Base-by-base conservation (phyloP, 2,329 filamentous ascomycete species). In the Alternaria incomplexa region DNA sequence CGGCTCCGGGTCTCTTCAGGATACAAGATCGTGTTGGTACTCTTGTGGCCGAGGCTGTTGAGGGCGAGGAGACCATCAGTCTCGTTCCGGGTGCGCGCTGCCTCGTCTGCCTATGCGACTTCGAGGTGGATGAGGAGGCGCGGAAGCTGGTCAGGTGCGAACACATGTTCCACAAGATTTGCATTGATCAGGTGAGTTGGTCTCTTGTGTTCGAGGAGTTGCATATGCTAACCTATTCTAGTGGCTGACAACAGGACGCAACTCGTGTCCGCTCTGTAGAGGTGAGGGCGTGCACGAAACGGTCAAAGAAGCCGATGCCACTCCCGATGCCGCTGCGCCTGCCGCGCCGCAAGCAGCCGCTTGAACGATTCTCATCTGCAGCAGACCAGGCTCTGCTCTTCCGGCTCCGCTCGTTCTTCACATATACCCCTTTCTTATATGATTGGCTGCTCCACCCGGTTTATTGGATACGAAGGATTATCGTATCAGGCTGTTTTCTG, bases 241-340 rank as follows among this genome's bases (percentile, higher is more conserved):
- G 88, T 91, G 89, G 89, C 81, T 91, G 50, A 91, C 88, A 17
- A 90, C 88, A 60, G 87, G 87, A 54, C 87, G 87, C 59, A 89
- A 89, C 73, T 89, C 87, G 5, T 89, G 87, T 72, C 87, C 87
- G 4, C 81, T 89, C 23, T 89, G 87, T 72, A 82, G 87, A 71
- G 86, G 86, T 40, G 84, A 87, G 73, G 86, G 86, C 32, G 86
- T 88, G 6, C 82, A 86, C 43, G 85, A 87, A 68, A 83, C 81
- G 59, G 64, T 69, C 56, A 66, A 59, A 61, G 67, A 58, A 12
- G 58, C 65, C 58, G 60, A 68, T 63, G 61, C 64, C 55, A 46
- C 56, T 36, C 45, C 68, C 52, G 64, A 58, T 43, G 43, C 55
- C 46, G 13, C 58, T 47, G 23, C 54, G 61, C 46, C 58, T 26